These are phyloP conservation scores for Haplographium delicatum DNA, from an alignment of 495 filamentous ascomycete genomes.

Conservation along the genomic window DNA sequence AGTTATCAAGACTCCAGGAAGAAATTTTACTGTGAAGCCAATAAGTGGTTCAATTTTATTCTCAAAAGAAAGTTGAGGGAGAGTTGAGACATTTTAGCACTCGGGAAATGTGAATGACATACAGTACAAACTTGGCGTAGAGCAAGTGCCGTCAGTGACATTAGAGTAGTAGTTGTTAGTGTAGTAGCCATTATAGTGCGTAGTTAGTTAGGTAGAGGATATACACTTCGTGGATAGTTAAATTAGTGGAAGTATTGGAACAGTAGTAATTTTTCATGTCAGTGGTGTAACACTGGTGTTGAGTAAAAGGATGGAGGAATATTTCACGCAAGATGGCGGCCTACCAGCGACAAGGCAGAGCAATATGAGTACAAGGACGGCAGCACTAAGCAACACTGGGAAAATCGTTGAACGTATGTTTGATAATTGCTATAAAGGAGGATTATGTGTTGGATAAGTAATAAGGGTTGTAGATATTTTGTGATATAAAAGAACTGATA, in stretches of 20 bases:
- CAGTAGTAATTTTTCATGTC: background rate
- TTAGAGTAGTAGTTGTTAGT: background rate
- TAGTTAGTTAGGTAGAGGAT: conserved; percentile 4
- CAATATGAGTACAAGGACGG: conserved; percentile 4
- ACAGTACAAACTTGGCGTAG: background rate
- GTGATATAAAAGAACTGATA: too few species aligned
- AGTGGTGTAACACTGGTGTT: background rate
- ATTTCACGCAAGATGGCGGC: background rate
- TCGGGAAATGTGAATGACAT: background rate
- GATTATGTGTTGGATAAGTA: background rate
- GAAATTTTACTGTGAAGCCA: conserved; percentile 3
- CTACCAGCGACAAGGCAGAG: conserved; percentile 3
- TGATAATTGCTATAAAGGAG: too few species aligned
- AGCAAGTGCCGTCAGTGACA: background rate
- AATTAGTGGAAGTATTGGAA: background rate
- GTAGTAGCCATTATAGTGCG: conserved; percentile 5
- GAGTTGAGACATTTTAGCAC: background rate
- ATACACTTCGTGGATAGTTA: conserved; percentile 11
- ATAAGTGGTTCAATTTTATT: background rate
- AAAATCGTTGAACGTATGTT: conserved; percentile 8
- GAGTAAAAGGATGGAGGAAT: conserved; percentile 5
- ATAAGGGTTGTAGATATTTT: background rate
- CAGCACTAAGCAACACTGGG: conserved; percentile 1
- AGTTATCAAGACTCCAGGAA: background rate
- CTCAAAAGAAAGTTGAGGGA: background rate